Evolutionary conservation across 2,329 filamentous ascomycete genomes (phyloP), one percentile per base, ranked within the genome.

Genomic region (Cercospora canescens): DNA sequence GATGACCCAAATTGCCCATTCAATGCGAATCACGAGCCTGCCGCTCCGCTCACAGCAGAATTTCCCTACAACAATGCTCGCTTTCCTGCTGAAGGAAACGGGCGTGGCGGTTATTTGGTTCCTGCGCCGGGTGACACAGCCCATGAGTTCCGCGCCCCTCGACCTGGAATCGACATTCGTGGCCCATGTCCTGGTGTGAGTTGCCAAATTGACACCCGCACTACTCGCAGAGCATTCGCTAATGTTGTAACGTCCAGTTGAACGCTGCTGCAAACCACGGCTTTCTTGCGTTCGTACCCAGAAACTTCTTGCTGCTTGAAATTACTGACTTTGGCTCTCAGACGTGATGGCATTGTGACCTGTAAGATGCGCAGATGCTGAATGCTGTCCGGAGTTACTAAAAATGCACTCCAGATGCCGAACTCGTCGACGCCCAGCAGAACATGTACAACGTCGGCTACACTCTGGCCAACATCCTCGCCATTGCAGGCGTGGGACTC

Each of bases 391-490:
- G 21, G 3, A 4, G 16, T 28, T 28, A 6, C 11, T 24, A 12
- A 50, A 6, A 16, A 3, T 50, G 45, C 3, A 4, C 14, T 24
- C 30, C 70, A 58, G 77, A 79, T 72, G 74, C 71, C 28, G 79
- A 81, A 69, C 74, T 81, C 14, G 76, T 80, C 18, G 78, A 80
- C 63, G 78, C 78, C 16, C 76, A 79, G 45, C 79, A 81, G 60
- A 81, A 81, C 54, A 67, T 81, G n/a, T 81, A 80, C 72, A 80
- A 81, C 48, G 75, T 81, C 16, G 77, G 73, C 50, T 80, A 76
- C 60, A 77, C 79, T 62, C 73, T 81, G 8, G 75, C 79, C 8
- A 73, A 74, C 21, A 71, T 79, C 18, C 73, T 81, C 21, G 77
- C 80, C 26, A 59, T 63, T 16, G 59, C 60, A 8, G 65, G 67